These are phyloP conservation scores for Pythium diclinum DNA, from an alignment of 352 stramenopile species.

Conservation along the genomic window DNA sequence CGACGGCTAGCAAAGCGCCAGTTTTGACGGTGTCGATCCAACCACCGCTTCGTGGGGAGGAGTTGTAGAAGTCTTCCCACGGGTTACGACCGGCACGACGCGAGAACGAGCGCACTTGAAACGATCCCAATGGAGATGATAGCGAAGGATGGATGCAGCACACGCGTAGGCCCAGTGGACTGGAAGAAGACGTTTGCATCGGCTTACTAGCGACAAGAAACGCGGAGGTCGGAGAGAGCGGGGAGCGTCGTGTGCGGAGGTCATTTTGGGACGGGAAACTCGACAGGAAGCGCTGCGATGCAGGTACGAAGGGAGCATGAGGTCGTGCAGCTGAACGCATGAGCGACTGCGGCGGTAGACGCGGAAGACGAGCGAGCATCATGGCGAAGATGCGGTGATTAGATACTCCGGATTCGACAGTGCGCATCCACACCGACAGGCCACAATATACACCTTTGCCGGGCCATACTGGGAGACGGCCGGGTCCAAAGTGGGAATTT, in stretches of 20 bases:
- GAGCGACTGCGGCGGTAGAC: conserved; percentile 14
- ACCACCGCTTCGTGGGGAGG: conserved; percentile 27
- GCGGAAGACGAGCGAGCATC: conserved; percentile 19
- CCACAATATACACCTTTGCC: too few relatives aligned
- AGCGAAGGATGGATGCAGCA: neutral
- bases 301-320: neutral
- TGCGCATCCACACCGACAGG: neutral
- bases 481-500: too few relatives aligned
- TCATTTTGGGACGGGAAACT: neutral
- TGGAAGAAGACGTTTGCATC: neutral
- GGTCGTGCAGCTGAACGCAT: neutral
- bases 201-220: neutral
- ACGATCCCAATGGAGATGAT: neutral
- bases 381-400: neutral
- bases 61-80: conserved; percentile 14
- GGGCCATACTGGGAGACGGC: too few relatives aligned
- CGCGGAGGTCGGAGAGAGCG: neutral
- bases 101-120: conserved; percentile 36
- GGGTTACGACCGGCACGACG: conserved; percentile 21
- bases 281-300: conserved; percentile 10
- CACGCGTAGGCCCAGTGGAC: neutral
- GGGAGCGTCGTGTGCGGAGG: neutral
- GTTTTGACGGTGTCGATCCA: conserved; percentile 60
- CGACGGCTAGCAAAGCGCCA: conserved; percentile 55
- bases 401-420: neutral